A percentile compares a stretch with the other conserved stretches of the same genome.
phyloP scores from a whole-genome alignment of 441 rosid species.

The Populus hybrid region DNA sequence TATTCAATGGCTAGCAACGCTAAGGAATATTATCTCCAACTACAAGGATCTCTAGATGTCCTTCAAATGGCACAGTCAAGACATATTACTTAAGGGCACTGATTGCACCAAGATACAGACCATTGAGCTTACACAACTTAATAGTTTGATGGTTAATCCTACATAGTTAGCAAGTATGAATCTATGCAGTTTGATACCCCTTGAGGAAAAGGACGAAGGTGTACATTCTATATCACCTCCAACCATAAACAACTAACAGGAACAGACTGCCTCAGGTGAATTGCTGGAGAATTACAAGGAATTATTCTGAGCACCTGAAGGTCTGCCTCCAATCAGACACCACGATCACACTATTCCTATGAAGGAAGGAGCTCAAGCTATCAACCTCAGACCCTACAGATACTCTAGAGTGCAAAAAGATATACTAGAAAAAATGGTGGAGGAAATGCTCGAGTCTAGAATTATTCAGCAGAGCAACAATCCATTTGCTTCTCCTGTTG shows the following conservation, averaged over 20 bases:
- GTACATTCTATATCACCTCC: rapidly evolving
- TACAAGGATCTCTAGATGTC: background rate
- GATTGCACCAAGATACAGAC: background rate
- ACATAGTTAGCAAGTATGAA: background rate
- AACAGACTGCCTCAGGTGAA: background rate
- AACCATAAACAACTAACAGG: background rate
- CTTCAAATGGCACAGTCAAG: background rate
- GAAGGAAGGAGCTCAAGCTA: background rate
- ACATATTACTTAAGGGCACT: background rate
- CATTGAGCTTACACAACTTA: background rate
- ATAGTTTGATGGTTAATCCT: background rate
- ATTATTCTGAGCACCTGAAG: background rate
- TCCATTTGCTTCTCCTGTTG: background rate
- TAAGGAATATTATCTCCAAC: background rate
- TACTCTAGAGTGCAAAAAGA: background rate
- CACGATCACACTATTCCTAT: background rate
- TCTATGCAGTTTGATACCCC: no score
- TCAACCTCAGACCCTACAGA: background rate
- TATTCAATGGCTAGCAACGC: background rate
- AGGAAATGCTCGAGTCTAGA: background rate
- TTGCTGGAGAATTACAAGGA: background rate
- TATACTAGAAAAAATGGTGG: background rate
- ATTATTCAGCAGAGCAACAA: background rate
- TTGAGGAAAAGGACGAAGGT: background rate
- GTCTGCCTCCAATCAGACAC: background rate